These are phyloP conservation scores for Colletotrichum sp. DNA, from an alignment of 2,329 filamentous ascomycete genomes.

Conservation along the genomic window DNA sequence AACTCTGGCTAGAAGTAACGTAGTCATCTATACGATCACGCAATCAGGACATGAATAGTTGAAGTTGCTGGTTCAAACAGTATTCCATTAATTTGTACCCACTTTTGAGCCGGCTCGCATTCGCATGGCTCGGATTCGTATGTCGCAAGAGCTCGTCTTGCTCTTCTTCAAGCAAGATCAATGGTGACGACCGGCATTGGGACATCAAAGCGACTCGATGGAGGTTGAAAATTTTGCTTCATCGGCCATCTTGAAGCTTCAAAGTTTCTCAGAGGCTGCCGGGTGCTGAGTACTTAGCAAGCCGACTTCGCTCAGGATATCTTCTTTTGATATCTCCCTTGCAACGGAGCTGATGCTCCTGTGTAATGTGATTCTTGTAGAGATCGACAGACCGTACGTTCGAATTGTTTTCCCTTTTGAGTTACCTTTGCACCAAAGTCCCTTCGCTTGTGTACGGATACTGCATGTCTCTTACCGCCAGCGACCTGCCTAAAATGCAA, in stretches of 20 bases:
- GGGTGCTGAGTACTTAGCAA: background rate
- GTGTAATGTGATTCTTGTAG: rapidly evolving
- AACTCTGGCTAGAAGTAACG: background rate
- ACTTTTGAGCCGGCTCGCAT: background rate
- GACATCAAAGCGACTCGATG: background rate
- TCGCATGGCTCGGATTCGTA: background rate
- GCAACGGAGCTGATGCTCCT: background rate
- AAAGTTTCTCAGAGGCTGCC: background rate
- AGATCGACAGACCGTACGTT: background rate
- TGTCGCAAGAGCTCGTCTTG: background rate
- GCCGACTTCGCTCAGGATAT: background rate
- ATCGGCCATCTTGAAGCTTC: background rate
- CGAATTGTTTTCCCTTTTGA: background rate
- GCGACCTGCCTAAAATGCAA: background rate
- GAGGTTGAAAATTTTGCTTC: background rate
- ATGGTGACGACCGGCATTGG: background rate
- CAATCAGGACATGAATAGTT: background rate
- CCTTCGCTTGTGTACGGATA: background rate
- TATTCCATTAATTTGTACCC: background rate
- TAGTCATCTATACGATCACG: background rate
- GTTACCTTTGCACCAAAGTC: background rate
- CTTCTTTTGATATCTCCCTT: background rate
- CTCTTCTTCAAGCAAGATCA: background rate
- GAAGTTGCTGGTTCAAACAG: background rate
- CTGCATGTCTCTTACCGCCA: background rate